A percentile compares a stretch with the other conserved stretches of the same genome.
These are phyloP conservation scores for Cladosporium sp. DNA, from an alignment of 2,329 filamentous ascomycete genomes.

Conservation along the genomic window DNA sequence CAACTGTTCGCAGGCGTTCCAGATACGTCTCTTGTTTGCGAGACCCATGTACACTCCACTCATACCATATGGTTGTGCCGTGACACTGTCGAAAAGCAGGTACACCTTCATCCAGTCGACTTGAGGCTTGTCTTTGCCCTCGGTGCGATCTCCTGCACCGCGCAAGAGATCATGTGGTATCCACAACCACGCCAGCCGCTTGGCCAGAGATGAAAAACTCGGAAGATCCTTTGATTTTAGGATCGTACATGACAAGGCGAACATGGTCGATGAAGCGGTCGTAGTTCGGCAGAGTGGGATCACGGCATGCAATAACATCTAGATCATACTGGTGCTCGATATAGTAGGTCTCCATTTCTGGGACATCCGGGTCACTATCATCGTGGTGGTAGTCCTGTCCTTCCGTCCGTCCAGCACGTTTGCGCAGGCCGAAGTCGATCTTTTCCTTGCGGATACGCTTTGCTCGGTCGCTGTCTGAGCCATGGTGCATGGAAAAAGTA, in stretches of 20 bases:
- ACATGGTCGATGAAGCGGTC: background rate
- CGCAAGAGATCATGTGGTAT: background rate
- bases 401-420: background rate
- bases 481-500: background rate
- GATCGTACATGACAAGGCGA: background rate
- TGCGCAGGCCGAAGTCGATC: background rate
- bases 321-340: background rate
- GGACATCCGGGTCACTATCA: background rate
- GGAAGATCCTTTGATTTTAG: background rate
- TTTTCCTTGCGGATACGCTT: background rate
- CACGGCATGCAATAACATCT: background rate
- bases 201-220: background rate
- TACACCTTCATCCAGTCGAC: conserved; percentile 1
- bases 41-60: background rate
- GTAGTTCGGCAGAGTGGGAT: background rate
- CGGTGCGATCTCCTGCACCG: too few species aligned
- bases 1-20: background rate
- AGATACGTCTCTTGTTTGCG: background rate
- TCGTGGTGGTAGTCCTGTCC: background rate
- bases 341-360: background rate
- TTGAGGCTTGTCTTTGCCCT: background rate
- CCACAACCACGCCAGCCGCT: background rate
- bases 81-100: background rate
- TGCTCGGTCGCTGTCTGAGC: background rate
- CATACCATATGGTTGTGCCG: background rate